phyloP scores from a whole-genome alignment of 1,284 basidiomycete species.

The Termitomyces sp. region DNA sequence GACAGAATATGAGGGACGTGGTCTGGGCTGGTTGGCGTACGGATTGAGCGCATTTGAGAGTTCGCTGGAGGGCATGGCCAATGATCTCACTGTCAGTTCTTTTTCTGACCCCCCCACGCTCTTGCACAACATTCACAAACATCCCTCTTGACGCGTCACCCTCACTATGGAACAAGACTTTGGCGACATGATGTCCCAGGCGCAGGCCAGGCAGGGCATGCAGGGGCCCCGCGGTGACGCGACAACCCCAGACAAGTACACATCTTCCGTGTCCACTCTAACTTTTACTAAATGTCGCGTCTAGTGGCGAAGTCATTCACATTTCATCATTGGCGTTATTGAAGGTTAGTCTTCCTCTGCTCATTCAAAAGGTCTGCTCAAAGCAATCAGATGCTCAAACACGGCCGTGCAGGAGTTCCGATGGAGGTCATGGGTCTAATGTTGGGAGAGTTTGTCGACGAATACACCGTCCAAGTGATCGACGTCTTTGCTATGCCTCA shows the following conservation, averaged over 20 bases:
- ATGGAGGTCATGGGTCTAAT: conserved; percentile 99
- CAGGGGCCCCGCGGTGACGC: conserved; percentile 41
- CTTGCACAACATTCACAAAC: conserved; percentile 32
- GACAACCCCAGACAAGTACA: conserved; percentile 70
- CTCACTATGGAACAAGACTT: conserved; percentile 46
- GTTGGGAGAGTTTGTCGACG: conserved; percentile 98
- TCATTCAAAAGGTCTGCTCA: background rate
- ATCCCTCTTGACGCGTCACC: conserved; percentile 46
- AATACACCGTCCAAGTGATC: conserved; percentile 96
- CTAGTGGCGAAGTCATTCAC: conserved; percentile 92
- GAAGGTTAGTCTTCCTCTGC: conserved; percentile 54
- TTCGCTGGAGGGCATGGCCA: conserved; percentile 54
- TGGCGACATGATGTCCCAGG: conserved; percentile 55
- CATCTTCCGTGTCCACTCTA: conserved; percentile 8
- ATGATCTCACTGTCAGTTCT: background rate
- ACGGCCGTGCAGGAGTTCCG: conserved; percentile 96
- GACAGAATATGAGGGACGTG: conserved; percentile 27
- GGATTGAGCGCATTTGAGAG: conserved; percentile 74
- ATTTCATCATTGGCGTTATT: conserved; percentile 91
- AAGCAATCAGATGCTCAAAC: conserved; percentile 90
- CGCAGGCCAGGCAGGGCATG: conserved; percentile 36
- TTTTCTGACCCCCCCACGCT: conserved; percentile 22
- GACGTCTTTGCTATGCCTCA: conserved; percentile 99
- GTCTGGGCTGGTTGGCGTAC: conserved; percentile 43
- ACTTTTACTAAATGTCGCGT: conserved; percentile 3